These are phyloP conservation scores for Moringa oleifera DNA, from an alignment of 345 rosid genomes.

Conservation along the genomic window DNA sequence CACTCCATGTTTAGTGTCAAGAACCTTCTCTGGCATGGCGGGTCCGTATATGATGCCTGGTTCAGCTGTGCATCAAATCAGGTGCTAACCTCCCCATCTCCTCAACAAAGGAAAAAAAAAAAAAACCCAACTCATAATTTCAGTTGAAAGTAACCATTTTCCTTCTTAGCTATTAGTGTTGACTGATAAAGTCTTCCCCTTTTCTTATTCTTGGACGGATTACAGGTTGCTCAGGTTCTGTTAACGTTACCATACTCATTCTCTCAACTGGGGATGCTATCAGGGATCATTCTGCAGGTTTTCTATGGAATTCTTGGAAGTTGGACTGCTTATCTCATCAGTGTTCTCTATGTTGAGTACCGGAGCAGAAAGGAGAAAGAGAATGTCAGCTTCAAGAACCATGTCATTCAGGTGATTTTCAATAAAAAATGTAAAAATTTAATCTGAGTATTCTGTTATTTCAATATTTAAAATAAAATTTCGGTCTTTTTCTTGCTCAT, in stretches of 20 bases:
- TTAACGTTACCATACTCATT: conserved; percentile 85
- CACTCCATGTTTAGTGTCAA: conserved; percentile 35
- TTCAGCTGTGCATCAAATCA: conserved; percentile 87
- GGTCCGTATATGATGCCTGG: conserved; percentile 90
- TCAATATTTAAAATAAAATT: not conserved
- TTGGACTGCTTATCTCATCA: conserved; percentile 93
- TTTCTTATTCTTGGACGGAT: conserved; percentile 2
- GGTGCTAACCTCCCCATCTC: no score
- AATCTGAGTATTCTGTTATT: no score
- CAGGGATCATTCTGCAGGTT: conserved; percentile 69
- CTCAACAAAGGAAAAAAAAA: not conserved
- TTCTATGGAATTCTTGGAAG: conserved; percentile 75
- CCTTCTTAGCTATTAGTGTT: no score
- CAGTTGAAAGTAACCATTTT: not conserved
- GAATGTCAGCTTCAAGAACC: conserved; percentile 83
- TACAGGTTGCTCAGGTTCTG: conserved; percentile 84
- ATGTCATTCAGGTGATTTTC: conserved; percentile 72
- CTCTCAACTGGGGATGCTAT: conserved; percentile 87
- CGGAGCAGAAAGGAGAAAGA: conserved; percentile 70
- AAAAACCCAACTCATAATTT: not conserved
- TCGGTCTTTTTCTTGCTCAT: not conserved
- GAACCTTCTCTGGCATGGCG: conserved; percentile 75
- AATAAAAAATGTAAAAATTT: conserved; percentile 4
- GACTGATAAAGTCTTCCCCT: not conserved
- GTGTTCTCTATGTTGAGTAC: conserved; percentile 73